A percentile compares a stretch with the other conserved stretches of the same genome.
These are phyloP conservation scores for Ganoderma multipileum DNA, from an alignment of 1,284 basidiomycete species.

Conservation along the genomic window DNA sequence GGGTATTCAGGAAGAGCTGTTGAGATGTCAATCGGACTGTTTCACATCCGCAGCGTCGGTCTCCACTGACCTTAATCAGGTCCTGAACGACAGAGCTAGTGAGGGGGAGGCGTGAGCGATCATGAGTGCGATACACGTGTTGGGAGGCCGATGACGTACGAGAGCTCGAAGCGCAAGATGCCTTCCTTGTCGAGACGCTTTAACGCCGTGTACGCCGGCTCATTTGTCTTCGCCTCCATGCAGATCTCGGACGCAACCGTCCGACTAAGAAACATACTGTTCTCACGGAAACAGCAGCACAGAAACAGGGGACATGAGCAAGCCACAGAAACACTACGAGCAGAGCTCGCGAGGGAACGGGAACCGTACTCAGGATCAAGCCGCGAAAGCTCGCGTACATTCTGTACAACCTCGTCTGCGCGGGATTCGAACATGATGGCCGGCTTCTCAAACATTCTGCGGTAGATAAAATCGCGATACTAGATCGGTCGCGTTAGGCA, in stretches of 20 bases:
- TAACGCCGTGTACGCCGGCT: conserved; percentile 68
- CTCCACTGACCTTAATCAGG: conserved; percentile 60
- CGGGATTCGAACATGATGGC: conserved; percentile 55
- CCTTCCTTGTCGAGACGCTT: conserved; percentile 68
- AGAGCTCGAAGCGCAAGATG: conserved; percentile 60
- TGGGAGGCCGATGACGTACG: conserved; percentile 46
- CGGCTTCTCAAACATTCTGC: conserved; percentile 79
- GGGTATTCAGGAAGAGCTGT: conserved; percentile 72
- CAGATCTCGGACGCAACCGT: conserved; percentile 81
- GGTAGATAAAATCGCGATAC: conserved; percentile 83
- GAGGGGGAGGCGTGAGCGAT: conserved; percentile 10
- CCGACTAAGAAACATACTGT: conserved; percentile 78
- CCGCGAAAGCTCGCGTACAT: conserved; percentile 71
- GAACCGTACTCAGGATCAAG: conserved; percentile 65
- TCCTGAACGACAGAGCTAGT: conserved; percentile 61
- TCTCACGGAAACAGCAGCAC: conserved; percentile 5
- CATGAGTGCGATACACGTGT: conserved; percentile 16
- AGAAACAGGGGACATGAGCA: conserved; percentile 22
- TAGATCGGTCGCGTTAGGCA: conserved; percentile 36
- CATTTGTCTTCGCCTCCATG: conserved; percentile 77
- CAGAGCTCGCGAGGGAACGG: conserved; percentile 21
- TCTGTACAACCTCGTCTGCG: conserved; percentile 67
- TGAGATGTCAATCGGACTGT: neutral
- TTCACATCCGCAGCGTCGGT: neutral
- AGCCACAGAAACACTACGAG: conserved; percentile 11